Base-by-base conservation (phyloP, 2,329 filamentous ascomycete genomes). In the Didymella lethalis region DNA sequence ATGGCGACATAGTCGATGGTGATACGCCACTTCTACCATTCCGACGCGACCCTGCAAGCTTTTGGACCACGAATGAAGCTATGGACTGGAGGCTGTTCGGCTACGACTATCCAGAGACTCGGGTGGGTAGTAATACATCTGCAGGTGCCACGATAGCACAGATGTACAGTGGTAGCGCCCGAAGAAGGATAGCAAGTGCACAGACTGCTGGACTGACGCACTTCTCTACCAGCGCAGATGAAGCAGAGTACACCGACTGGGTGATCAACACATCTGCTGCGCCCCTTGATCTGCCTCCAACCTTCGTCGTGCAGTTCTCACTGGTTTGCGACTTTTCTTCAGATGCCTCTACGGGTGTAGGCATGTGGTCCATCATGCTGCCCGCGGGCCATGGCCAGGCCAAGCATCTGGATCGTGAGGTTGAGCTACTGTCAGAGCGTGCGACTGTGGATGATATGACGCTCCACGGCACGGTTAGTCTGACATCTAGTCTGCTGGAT, bases 351-450 rank as follows among this genome's bases (percentile, higher is more conserved):
- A 54, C 54, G 10, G 58, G 71, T n/a, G 65, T 69, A 4, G 73
- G 73, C 16, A 62, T 55, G 18, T 76, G 73, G 73, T 62, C 59
- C 45, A 63, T 64, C 29, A 47, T 73, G 23, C 67, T 69, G 64
- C 62, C 68, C 1, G 20, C 43, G 6, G 47, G 51, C 4, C 59
- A 63, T 25, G 54, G 58, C 16, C 40, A 25, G 10, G 44, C 43
- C 5, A 51, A 59, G 25, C 68, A 81, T 91, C 41, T 79, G 80
- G 14, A 84, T 87, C 36, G 80, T 28, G 38, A 45, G 18, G 46
- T 25, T 2, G 34, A 53, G 26, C 47, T 82, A 54, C 87, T 16
- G 16, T 82, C 84, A 54, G 85, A 86, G 1, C 55, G 54, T 23
- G 51, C 32, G 4, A 54, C 54, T 20, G 48, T 53, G n/a, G 25